A percentile compares a stretch with the other conserved stretches of the same genome.
phyloP scores from a whole-genome alignment of 345 rosid genomes.

The Rhizophora mangle region DNA sequence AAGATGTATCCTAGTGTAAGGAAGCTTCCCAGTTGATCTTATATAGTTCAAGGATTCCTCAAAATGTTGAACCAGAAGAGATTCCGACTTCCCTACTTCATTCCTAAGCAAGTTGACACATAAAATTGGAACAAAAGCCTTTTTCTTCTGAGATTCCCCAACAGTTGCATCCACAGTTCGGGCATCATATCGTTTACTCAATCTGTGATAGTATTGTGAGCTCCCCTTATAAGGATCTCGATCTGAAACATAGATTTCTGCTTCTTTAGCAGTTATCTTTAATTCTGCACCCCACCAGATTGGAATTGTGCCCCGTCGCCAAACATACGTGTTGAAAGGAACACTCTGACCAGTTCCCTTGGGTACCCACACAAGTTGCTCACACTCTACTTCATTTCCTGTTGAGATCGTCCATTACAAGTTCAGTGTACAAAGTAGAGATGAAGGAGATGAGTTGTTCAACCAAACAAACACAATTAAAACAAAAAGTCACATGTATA shows the following conservation, averaged over 20 bases:
- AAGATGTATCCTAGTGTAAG: constrained; percentile 55
- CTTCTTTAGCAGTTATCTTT: constrained; percentile 90
- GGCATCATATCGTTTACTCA: constrained; percentile 82
- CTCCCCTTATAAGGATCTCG: constrained; percentile 93
- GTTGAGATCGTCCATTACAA: constrained; percentile 29
- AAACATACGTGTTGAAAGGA: constrained; percentile 78
- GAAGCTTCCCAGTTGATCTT: constrained; percentile 69
- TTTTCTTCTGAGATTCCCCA: constrained; percentile 66
- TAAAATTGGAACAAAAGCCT: constrained; percentile 66
- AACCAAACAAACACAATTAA: neutral
- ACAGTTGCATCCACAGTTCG: constrained; percentile 48
- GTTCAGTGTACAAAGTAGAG: constrained; percentile 24
- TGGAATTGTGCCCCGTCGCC: constrained; percentile 98
- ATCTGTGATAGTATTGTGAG: constrained; percentile 70
- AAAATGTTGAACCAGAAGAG: constrained; percentile 88
- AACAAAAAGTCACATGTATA: neutral
- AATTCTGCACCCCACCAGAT: constrained; percentile 99
- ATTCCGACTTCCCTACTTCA: constrained; percentile 91
- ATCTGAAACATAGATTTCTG: constrained; percentile 90
- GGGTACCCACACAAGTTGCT: constrained; percentile 94
- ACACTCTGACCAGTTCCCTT: constrained; percentile 66
- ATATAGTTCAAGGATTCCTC: constrained; percentile 72
- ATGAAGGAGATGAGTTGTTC: constrained; percentile 7
- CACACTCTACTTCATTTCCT: constrained; percentile 99
- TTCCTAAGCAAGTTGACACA: constrained; percentile 85